Percentiles rank a stretch among this genome's conserved stretches.
Conservation (phyloP, 2,329 filamentous ascomycete species). For the Monosporascus ibericus region DNA sequence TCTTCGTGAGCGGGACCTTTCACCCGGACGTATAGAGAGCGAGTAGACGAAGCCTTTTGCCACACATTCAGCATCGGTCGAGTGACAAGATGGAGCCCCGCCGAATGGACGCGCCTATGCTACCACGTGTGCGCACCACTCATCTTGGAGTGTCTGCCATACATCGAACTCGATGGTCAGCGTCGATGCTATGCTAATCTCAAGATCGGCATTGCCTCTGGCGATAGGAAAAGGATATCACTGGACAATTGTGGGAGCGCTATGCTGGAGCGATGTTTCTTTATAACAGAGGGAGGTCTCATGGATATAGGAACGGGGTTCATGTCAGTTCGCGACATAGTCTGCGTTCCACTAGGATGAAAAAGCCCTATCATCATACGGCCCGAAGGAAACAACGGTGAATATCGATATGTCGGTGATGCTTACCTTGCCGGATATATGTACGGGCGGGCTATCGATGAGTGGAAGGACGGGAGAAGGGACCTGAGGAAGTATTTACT, state of each 20-base stretch:
- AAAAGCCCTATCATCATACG: slow-evolving; percentile 27
- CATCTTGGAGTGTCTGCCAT: slow-evolving; percentile 12
- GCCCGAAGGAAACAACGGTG: slow-evolving; percentile 12
- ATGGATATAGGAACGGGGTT: slow-evolving; percentile 28
- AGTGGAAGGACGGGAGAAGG: neutral
- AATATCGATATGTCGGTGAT: slow-evolving; percentile 28
- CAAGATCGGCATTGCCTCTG: neutral
- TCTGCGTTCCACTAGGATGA: slow-evolving; percentile 30
- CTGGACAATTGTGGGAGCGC: slow-evolving; percentile 9
- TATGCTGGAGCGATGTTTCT: slow-evolving; percentile 21
- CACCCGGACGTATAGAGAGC: neutral
- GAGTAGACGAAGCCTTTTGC: slow-evolving; percentile 18
- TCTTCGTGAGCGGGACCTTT: slow-evolving; percentile 3
- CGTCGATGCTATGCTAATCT: slow-evolving; percentile 5
- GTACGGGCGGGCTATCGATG: slow-evolving; percentile 24
- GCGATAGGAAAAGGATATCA: slow-evolving; percentile 1
- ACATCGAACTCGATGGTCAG: slow-evolving; percentile 8
- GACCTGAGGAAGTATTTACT: neutral
- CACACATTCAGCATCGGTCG: slow-evolving; percentile 23
- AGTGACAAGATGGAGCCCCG: slow-evolving; percentile 5
- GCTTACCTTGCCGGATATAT: slow-evolving; percentile 30
- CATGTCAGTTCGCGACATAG: slow-evolving; percentile 22
- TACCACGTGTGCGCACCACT: slow-evolving; percentile 15
- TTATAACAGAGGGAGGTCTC: slow-evolving; percentile 12
- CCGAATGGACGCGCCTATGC: slow-evolving; percentile 15